Conservation (phyloP, 2,329 filamentous ascomycete genomes). For the Talaromyces marneffei region DNA sequence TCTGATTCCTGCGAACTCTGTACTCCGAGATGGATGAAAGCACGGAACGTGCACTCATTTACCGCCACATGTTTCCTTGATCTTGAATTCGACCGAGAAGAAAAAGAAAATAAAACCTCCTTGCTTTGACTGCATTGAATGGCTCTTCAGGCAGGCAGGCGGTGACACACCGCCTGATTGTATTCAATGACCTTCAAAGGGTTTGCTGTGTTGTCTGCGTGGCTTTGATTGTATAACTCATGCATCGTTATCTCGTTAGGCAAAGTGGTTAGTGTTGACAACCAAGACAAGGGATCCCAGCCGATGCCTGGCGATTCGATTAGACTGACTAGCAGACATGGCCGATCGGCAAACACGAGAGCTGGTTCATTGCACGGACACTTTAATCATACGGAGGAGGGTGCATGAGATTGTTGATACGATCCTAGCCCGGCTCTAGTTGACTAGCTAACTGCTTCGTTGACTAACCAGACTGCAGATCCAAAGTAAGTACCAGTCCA, state of each 20-base stretch:
- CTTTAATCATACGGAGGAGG: too few relatives aligned
- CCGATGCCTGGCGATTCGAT: background rate
- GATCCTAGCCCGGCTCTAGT: too few relatives aligned
- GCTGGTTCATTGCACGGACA: background rate
- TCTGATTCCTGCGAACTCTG: background rate
- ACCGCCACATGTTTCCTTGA: background rate
- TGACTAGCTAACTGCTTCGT: too few relatives aligned
- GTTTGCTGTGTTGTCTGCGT: background rate
- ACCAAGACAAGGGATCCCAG: background rate
- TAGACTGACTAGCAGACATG: background rate
- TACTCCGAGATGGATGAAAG: too few relatives aligned
- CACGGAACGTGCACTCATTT: background rate
- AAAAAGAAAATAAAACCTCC: background rate
- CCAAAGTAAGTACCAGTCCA: too few relatives aligned
- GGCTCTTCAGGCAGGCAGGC: background rate
- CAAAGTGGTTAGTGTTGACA: background rate
- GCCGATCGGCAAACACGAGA: background rate
- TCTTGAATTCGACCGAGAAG: background rate
- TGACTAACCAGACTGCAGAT: too few relatives aligned
- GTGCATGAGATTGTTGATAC: too few relatives aligned
- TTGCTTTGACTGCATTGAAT: background rate
- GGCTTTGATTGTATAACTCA: background rate
- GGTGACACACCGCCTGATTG: slow-evolving; percentile 3
- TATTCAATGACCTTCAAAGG: background rate
- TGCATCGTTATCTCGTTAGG: background rate